Base-by-base conservation (phyloP, 1,284 basidiomycete species). In the Xerocomus alliaceus region DNA sequence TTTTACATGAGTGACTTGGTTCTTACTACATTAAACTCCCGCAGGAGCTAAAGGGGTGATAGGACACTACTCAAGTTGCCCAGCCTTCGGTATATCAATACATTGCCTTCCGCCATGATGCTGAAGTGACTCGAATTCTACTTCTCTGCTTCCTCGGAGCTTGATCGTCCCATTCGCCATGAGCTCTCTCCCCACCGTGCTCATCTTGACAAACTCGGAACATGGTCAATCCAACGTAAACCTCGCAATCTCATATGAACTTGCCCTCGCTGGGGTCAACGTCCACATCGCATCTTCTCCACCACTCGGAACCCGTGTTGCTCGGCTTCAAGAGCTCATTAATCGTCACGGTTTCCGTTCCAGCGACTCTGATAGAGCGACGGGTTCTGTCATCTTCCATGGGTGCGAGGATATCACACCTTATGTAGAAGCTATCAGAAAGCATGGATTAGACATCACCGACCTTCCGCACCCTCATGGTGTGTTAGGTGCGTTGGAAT, bases 221-320 rank as follows among this genome's bases (percentile, higher is more conserved):
- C 41, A 58, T 10, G 64, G 64, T 4, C 54, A 63, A 54, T 35
- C 60, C 45, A 66, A 63, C 24, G 51, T 58, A 4, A 66, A 47
- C 32, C 64, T 65, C 17, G 63, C 63, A 22, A 64, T 24, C 29
- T 37, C 63, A 17, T 64, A 64, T 4, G 63, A 66, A 17, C 63
- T 64, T 8, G 53, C 59, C 2, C 44, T 52, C 7, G 64, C 53
- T 7, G 64, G 63, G 6, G 45, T 37, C 8, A 53, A 56, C 10
- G 54, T 64, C 17, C 17, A 24, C 34, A 59, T 63, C 5, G 51
- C 61, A 7, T 59, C 62, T n/a, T 63, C 53, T 9, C 8, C 31
- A 26, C 15, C 64, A 1, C 63, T 66, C 45, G 28, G 18, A 31
- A 15, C 26, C 18, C 64, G 63, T 15, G 34, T 64, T 12, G 10